phyloP scores from a whole-genome alignment of 2,329 filamentous ascomycete genomes.

The Fusarium sp. region DNA sequence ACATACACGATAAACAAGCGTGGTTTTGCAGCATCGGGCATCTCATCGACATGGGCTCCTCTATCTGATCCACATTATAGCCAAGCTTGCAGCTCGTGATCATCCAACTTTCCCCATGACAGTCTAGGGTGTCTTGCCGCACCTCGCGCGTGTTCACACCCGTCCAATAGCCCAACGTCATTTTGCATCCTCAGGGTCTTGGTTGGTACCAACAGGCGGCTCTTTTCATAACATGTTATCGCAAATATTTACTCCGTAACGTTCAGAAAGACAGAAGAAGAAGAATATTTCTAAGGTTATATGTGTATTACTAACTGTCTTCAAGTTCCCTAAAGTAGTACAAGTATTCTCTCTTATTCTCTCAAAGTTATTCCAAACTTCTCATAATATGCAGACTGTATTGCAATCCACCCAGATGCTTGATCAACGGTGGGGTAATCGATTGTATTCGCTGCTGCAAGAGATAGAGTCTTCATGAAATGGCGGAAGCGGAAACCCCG shows the following conservation, averaged over 20 bases:
- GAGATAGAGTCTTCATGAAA: background rate
- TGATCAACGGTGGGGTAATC: slow-evolving; percentile 22
- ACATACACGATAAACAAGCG: slow-evolving; percentile 29
- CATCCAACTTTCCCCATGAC: slow-evolving; percentile 28
- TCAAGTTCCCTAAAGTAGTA: no score
- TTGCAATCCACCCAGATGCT: background rate
- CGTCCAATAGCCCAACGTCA: slow-evolving; percentile 43
- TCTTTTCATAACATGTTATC: slow-evolving; percentile 21
- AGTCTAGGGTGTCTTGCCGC: slow-evolving; percentile 40
- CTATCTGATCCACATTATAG: slow-evolving; percentile 35
- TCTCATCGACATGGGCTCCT: slow-evolving; percentile 28
- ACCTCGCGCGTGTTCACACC: slow-evolving; percentile 40
- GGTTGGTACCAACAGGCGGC: slow-evolving; percentile 34
- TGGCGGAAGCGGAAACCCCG: background rate
- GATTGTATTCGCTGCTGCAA: background rate
- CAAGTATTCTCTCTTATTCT: no score
- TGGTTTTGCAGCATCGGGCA: background rate
- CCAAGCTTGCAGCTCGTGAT: slow-evolving; percentile 46
- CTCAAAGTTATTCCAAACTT: no score
- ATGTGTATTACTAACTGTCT: no score
- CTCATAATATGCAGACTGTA: no score
- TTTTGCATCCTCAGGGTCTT: slow-evolving; percentile 36
- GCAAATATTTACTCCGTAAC: no score
- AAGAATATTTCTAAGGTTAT: no score
- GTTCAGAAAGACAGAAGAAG: no score